Evolutionary conservation across 2,329 filamentous ascomycete species (phyloP), one percentile per base, ranked within the genome.

Genomic region (Aschersonia sp.): DNA sequence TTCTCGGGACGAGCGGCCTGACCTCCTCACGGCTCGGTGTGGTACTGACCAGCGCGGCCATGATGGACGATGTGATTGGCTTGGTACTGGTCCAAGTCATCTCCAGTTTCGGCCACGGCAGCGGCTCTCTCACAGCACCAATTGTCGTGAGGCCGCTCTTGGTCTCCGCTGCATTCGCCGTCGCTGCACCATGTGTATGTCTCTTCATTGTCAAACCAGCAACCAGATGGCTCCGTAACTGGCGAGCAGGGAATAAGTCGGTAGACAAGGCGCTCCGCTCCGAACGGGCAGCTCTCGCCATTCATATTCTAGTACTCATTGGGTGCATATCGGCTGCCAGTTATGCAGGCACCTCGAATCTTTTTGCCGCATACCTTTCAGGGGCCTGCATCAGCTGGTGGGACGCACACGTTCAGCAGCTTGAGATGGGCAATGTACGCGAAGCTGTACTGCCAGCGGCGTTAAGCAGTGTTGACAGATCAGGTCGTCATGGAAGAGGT

Each of bases 61-160:
- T 92, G 77, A 77, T 92, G 65, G 86, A 92, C 58, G 85, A 92
- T 63, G 80, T 91, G 0, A 74, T 85, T 1, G 85, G 84, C 0
- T 65, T 91, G 7, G 77, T 89, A 5, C 84, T 91, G 77, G 82
- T 88, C 0, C 78, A 86, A 53, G 74, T 91, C 44, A 82, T 92
- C 29, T 76, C 82, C 0, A 81, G 80, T 44, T 66, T 91, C 0
- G 82, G 62, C 47, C 59, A 44, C 54, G 51, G 43, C 47, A 51
- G 51, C 31, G 48, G 52, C 6, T 40, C 50, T 3, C 31, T 56
- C 40, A 3, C 54, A 59, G 63, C 67, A 0, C 47, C 59, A 2
- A 64, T 64, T 0, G 57, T 75, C 3, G 47, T 77, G 9, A 59
- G 74, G 20, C 68, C 70, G 3, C 48, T 77, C 7, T 50, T 71